Conservation (phyloP, 441 rosid genomes). For the Arabidopsis lyrata region DNA sequence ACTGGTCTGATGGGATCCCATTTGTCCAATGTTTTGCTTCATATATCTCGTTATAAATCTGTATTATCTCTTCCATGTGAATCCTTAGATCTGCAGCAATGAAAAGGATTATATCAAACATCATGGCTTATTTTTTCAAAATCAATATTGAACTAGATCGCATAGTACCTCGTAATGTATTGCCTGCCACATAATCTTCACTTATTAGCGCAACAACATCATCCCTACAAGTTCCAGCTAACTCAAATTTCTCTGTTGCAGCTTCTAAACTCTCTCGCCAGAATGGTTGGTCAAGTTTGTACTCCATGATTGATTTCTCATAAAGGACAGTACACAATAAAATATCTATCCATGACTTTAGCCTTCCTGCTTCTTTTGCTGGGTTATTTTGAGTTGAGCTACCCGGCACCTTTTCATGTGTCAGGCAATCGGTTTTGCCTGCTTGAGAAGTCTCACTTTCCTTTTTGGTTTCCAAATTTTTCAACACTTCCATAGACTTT, state of each 20-base stretch:
- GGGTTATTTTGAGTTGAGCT: slow-evolving; percentile 49
- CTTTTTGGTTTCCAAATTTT: slow-evolving; percentile 40
- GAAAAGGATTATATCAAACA: slow-evolving; percentile 30
- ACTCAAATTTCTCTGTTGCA: slow-evolving; percentile 66
- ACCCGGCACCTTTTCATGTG: slow-evolving; percentile 28
- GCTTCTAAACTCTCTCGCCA: slow-evolving; percentile 67
- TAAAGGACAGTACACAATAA: slow-evolving; percentile 65
- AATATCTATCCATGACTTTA: slow-evolving; percentile 62
- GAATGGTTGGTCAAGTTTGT: slow-evolving; percentile 58
- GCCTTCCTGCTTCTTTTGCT: slow-evolving; percentile 53
- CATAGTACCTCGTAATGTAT: slow-evolving; percentile 57
- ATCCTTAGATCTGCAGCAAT: slow-evolving; percentile 54
- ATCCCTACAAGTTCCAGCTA: slow-evolving; percentile 60
- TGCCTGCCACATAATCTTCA: slow-evolving; percentile 55
- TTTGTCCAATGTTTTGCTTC: slow-evolving; percentile 62
- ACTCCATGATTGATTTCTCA: slow-evolving; percentile 71
- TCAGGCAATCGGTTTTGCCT: background rate
- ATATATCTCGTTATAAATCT: slow-evolving; percentile 65
- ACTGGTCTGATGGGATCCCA: slow-evolving; percentile 57
- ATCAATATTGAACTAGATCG: background rate
- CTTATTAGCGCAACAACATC: slow-evolving; percentile 55
- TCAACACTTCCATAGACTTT: slow-evolving; percentile 53
- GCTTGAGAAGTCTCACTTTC: background rate
- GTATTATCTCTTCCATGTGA: slow-evolving; percentile 60
- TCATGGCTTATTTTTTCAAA: slow-evolving; percentile 9